These are phyloP conservation scores for Kuraishia piskuri DNA, from an alignment of 805 yeast genomes.

Conservation along the genomic window DNA sequence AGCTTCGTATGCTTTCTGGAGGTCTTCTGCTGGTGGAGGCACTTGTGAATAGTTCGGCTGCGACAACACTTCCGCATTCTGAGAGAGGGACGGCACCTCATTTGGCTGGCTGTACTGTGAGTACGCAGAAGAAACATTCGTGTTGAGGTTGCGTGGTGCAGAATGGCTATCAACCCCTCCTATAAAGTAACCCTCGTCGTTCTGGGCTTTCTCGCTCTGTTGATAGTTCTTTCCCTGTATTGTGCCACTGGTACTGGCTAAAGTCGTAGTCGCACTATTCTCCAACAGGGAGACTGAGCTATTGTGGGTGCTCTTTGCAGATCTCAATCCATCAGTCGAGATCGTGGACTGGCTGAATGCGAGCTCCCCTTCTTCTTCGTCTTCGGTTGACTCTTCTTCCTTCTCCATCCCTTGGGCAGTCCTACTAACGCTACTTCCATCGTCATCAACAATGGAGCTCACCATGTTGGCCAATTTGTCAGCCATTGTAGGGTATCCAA, in stretches of 20 bases:
- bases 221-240: neutral
- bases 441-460: slow-evolving; percentile 20
- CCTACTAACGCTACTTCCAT: neutral
- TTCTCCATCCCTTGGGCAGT: neutral
- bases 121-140: neutral
- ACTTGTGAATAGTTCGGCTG: neutral
- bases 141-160: neutral
- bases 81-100: neutral
- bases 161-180: neutral
- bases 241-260: neutral
- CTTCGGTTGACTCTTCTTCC: neutral
- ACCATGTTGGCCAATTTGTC: slow-evolving; percentile 18
- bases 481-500: neutral
- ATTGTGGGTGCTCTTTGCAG: neutral
- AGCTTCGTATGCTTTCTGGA: neutral
- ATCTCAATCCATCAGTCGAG: neutral
- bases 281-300: neutral
- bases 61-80: neutral
- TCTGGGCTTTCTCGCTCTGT: neutral
- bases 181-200: neutral
- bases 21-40: neutral
- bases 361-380: neutral
- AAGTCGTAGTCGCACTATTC: neutral
- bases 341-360: neutral
- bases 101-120: neutral